A percentile compares a stretch with the other conserved stretches of the same genome.
phyloP scores from a whole-genome alignment of 1,139 yeast genomes.

The Geotrichum candidum region DNA sequence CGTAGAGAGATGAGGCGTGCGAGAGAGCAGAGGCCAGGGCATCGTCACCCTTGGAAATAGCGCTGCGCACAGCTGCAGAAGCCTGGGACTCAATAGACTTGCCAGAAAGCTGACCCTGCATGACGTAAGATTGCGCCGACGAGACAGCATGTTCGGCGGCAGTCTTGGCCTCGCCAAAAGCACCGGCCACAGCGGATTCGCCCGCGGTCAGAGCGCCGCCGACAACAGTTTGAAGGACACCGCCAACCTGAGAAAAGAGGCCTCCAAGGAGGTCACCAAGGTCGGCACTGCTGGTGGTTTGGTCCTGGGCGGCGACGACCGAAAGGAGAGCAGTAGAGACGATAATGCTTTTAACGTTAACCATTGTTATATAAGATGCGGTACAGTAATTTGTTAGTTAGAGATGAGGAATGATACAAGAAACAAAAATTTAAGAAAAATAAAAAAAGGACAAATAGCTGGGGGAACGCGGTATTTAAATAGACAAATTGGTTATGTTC shows the following conservation, averaged over 20 bases:
- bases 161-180: conserved; percentile 3
- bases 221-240: conserved; percentile 1
- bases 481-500: not conserved
- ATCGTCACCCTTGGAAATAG: conserved; percentile 2
- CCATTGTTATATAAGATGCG: not conserved
- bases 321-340: not conserved
- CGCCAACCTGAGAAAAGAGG: conserved; percentile 5
- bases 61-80: not conserved
- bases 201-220: conserved; percentile 2
- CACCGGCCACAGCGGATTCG: conserved; percentile 1
- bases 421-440: not conserved
- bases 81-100: conserved; percentile 7
- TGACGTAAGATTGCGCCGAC: conserved; percentile 1
- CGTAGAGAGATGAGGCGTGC: not conserved
- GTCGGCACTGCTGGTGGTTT: not conserved
- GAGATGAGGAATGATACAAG: not conserved
- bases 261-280: conserved; percentile 1
- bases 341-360: conserved; percentile 2
- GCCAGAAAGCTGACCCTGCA: not conserved
- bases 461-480: not conserved
- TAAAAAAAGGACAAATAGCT: no score
- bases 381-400: not conserved
- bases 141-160: conserved; percentile 4
- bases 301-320: not conserved
- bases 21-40: conserved; percentile 1